Evolutionary conservation across 331 rosid species (phyloP), one percentile per base, ranked within the genome.

Genomic region (Rosa hybrid): DNA sequence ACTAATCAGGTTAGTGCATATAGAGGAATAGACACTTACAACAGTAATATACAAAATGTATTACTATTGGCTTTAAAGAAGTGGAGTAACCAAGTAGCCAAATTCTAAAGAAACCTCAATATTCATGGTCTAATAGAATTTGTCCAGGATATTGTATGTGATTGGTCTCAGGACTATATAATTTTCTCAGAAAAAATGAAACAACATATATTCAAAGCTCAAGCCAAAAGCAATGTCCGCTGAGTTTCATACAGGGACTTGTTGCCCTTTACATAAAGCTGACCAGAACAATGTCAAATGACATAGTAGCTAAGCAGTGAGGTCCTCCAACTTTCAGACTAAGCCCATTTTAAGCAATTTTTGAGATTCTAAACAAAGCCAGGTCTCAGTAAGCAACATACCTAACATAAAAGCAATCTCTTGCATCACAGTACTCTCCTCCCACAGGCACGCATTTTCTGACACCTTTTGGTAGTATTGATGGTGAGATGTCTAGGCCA

Each of bases 261-360:
- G 17, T 27, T 18, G n/a, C 39, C 72, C 8, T 50, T 64, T 6
- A 63, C 42, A 76, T 25, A 76, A 76, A 45, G 46, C 46, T 62
- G 59, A 76, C 79, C 59, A 62, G 20, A 57, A 17, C 71, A 77
- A 7, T 30, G 49, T 30, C 62, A 63, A 23, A 30, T 27, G 21
- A 48, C 60, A 46, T 41, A 65, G 21, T 17, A 48, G 21, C 34
- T 48, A 27, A 65, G 72, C 45, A 30, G 21, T 64, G 80, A 63
- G 64, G 73, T 46, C 30, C 48, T 64, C 73, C 48, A 63, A 64
- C n/a, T 46, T 77, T 63, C 38, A 64, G 48, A 68, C 71, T 25
- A 18, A 44, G 60, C 57, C 72, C 48, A 59, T 44, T 42, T 17
- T 1, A 2, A 23, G 50, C 8, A 48, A 62, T 44, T 48, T 12